Base-by-base conservation (phyloP, 129 eudicot genomes). In the Flaveria ramosissima region DNA sequence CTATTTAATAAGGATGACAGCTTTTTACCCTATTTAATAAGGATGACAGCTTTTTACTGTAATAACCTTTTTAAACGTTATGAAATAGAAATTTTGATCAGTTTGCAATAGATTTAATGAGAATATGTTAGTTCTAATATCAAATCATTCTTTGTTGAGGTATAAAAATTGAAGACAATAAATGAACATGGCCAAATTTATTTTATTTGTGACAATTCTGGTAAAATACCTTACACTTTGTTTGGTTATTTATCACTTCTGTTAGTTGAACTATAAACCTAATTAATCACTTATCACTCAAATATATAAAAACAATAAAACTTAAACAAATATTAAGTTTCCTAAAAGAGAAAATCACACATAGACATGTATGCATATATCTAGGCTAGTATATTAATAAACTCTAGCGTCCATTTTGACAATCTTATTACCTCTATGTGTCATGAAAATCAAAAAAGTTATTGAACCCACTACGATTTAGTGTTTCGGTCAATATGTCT, bases 131-230 rank as follows among this genome's bases (percentile, higher is more conserved):
- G 4, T 30, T 30, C 36, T 30, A 30, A 3, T 30, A 30, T 59
- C n/a, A 59, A 23, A 59, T 4, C 15, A 20, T 56, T 56, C 14
- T 56, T 19, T 56, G n/a, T 24, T 23, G 39, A 60, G 67, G 26
- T 13, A 57, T 21, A 20, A 21, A 9, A n/a, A 53, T 2, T 21
- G 15, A 57, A 57, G 64, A 21, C 30, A 3, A 9, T 17, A n/a
- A 57, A 57, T 10, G 11, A 20, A 20, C 64, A 57, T 10, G 30
- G 21, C 30, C 27, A 20, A 57, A 57, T 10, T 57, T 7, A 57
- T 20, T 57, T 57, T 20, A 57, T 57, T 20, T 57, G 21, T 57
- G 32, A 57, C 64, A 57, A 57, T 57, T 57, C n/a, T 56, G 27
- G 21, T 56, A 7, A 5, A 13, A 12, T 4, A 13, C 14, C 13